phyloP scores from a whole-genome alignment of 805 yeast genomes.

The Cyberlindnera petersonii region DNA sequence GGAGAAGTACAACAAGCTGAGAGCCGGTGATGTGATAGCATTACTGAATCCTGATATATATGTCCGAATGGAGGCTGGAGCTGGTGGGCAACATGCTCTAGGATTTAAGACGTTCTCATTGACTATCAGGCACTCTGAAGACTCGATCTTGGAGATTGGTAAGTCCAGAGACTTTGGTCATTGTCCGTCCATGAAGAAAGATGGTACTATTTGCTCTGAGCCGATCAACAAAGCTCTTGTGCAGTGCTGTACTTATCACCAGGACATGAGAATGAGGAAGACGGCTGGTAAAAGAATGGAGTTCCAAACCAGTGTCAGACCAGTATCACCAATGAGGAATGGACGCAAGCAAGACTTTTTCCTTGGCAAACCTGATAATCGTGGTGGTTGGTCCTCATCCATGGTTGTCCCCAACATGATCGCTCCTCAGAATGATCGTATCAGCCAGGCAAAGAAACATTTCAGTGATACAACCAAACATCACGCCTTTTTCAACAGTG shows the following conservation, averaged over 20 bases:
- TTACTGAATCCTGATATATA: conserved; percentile 70
- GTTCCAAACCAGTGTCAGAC: conserved; percentile 55
- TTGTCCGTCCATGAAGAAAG: conserved; percentile 47
- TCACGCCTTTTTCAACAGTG: conserved; percentile 47
- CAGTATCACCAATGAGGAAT: conserved; percentile 50
- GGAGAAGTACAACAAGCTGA: conserved; percentile 66
- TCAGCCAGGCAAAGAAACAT: conserved; percentile 24
- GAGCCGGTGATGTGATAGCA: conserved; percentile 70
- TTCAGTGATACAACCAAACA: conserved; percentile 42
- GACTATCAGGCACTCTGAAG: conserved; percentile 45
- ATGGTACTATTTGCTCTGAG: conserved; percentile 51
- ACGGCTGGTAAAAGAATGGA: conserved; percentile 69
- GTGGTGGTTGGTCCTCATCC: conserved; percentile 27
- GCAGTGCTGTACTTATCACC: conserved; percentile 68
- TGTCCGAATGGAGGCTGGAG: conserved; percentile 22
- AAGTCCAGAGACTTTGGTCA: conserved; percentile 59
- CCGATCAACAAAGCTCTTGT: conserved; percentile 54
- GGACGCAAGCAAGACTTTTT: conserved; percentile 42
- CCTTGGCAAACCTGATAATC: conserved; percentile 31
- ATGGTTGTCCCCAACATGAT: conserved; percentile 25
- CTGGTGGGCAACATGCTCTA: neutral
- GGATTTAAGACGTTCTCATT: conserved; percentile 45
- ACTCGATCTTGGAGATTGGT: conserved; percentile 70
- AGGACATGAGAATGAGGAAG: conserved; percentile 50
- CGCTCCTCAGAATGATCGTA: conserved; percentile 25